Evolutionary conservation across 2,329 filamentous ascomycete species (phyloP).

Genomic region (Xylariaceae sp.): DNA sequence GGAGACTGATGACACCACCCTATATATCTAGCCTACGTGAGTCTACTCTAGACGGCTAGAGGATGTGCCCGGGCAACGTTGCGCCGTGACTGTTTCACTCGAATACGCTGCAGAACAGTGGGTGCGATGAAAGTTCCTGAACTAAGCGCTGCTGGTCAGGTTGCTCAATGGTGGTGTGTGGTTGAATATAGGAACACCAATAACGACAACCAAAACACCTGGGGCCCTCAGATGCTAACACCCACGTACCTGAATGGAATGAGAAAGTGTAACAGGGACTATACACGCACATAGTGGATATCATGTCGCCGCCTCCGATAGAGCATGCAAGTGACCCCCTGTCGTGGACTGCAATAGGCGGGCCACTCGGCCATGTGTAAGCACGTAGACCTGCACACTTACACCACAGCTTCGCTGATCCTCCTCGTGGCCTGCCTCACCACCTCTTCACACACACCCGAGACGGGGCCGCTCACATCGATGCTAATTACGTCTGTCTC

Average conservation of each 20-base stretch:
- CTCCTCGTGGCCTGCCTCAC: constrained; percentile 53
- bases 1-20: constrained; percentile 12
- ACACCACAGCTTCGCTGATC: constrained; percentile 41
- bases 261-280: not conserved
- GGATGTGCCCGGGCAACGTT: not conserved
- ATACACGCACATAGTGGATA: constrained; percentile 14
- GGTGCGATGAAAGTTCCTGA: constrained; percentile 1
- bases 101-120: not conserved
- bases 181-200: not conserved
- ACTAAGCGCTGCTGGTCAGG: not conserved
- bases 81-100: not conserved
- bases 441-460: constrained; percentile 59
- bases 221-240: constrained; percentile 8
- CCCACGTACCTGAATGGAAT: constrained; percentile 10
- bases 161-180: not conserved
- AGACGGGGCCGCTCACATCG: constrained; percentile 58
- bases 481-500: constrained; percentile 69
- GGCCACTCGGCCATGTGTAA: constrained; percentile 6
- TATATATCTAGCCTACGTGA: constrained; percentile 1
- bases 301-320: constrained; percentile 7
- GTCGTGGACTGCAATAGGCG: constrained; percentile 10
- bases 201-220: constrained; percentile 6
- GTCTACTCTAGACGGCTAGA: not conserved
- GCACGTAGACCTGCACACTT: constrained; percentile 15
- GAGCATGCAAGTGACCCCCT: constrained; percentile 4